These are phyloP conservation scores for Luzula sylvatica DNA, from an alignment of 176 grass and related monocot species.

Conservation along the genomic window DNA sequence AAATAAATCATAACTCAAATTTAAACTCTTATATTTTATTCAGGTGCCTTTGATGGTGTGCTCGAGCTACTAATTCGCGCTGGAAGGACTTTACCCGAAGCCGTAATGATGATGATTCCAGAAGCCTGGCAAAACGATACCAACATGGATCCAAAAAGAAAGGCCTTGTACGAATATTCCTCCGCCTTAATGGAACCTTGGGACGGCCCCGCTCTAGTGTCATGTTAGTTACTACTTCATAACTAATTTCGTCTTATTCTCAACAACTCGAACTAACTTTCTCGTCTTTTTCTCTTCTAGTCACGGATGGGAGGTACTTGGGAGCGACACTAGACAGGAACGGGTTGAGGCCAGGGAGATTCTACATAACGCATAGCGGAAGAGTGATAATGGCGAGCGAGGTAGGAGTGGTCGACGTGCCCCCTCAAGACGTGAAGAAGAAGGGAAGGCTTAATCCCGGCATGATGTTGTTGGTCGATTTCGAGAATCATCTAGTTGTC, in stretches of 20 bases:
- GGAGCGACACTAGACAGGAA: constrained; percentile 94
- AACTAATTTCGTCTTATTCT: no score
- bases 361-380: constrained; percentile 84
- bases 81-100: constrained; percentile 92
- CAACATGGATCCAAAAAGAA: constrained; percentile 90
- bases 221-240: constrained; percentile 43
- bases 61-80: constrained; percentile 88
- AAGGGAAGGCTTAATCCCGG: constrained; percentile 95
- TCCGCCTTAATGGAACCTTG: constrained; percentile 98
- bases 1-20: neutral
- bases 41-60: constrained; percentile 85
- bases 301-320: constrained; percentile 96
- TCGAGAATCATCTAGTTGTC: constrained; percentile 84
- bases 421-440: constrained; percentile 64
- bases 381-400: constrained; percentile 97
- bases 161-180: constrained; percentile 74
- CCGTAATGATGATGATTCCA: constrained; percentile 99
- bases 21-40: constrained; percentile 28
- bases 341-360: constrained; percentile 81
- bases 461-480: constrained; percentile 98
- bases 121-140: constrained; percentile 97
- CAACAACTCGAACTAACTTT: neutral
- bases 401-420: constrained; percentile 93
- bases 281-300: constrained; percentile 18
- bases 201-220: constrained; percentile 99